phyloP scores from a whole-genome alignment of 2,329 filamentous ascomycete genomes.

The Aspergillus terreus region DNA sequence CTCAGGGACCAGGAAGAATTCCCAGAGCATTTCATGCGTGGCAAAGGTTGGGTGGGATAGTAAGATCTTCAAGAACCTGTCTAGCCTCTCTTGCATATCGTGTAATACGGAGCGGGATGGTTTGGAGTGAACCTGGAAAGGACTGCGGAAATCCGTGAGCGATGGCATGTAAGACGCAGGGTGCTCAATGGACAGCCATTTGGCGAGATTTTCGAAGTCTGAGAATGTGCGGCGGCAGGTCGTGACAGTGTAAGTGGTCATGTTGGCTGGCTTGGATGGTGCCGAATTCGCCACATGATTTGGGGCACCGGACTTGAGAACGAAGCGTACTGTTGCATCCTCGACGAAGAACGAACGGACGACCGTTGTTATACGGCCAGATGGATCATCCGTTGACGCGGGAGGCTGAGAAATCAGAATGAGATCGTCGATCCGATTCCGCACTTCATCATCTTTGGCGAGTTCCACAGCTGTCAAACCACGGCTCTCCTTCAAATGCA shows the following conservation, averaged over 20 bases:
- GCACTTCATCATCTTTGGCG: conserved; percentile 95
- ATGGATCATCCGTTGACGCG: conserved; percentile 53
- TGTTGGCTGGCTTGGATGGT: conserved; percentile 50
- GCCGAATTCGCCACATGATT: conserved; percentile 36
- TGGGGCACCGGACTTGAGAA: conserved; percentile 89
- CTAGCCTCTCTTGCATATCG: conserved; percentile 80
- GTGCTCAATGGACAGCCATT: conserved; percentile 80
- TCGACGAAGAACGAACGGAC: conserved; percentile 97
- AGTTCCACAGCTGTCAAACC: conserved; percentile 93
- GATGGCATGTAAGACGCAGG: conserved; percentile 92
- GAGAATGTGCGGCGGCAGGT: conserved; percentile 82
- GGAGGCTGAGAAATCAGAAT: conserved; percentile 70
- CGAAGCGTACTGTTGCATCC: conserved; percentile 86
- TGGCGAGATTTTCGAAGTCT: conserved; percentile 88
- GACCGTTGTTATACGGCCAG: conserved; percentile 84
- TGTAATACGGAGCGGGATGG: conserved; percentile 82
- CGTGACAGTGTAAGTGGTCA: conserved; percentile 81
- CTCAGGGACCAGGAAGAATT: conserved; percentile 96
- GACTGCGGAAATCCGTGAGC: conserved; percentile 72
- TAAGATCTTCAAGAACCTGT: conserved; percentile 83
- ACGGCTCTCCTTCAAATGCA: conserved; percentile 76
- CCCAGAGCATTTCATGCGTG: conserved; percentile 97
- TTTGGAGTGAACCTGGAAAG: conserved; percentile 89
- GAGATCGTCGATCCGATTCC: conserved; percentile 93
- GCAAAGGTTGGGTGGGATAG: conserved; percentile 87